These are phyloP conservation scores for Termitomyces sp. DNA, from an alignment of 768 basidiomycete species.

Conservation along the genomic window DNA sequence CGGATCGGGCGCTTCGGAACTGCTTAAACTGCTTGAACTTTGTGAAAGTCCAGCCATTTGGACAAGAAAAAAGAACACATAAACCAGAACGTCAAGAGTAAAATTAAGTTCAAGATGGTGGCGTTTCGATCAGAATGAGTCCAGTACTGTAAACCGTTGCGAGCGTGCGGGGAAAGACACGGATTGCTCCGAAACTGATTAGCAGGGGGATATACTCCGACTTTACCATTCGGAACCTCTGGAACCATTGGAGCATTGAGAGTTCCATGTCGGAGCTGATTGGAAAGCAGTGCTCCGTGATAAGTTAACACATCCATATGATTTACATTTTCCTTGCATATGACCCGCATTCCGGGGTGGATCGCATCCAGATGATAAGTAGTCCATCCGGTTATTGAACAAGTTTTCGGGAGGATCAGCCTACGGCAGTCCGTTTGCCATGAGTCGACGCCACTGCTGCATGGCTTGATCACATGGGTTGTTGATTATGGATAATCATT, in stretches of 20 bases:
- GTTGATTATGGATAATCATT: background rate
- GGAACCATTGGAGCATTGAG: background rate
- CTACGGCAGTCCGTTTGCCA: background rate
- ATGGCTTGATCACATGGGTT: background rate
- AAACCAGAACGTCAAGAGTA: background rate
- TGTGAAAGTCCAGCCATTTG: background rate
- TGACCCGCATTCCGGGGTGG: background rate
- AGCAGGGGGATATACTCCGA: background rate
- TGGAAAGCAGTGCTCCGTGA: background rate
- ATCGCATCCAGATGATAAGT: background rate
- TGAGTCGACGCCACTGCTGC: background rate
- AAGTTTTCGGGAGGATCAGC: background rate
- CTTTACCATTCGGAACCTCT: background rate
- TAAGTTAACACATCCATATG: background rate
- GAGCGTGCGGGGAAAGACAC: background rate
- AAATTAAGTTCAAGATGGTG: background rate
- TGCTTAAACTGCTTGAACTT: background rate
- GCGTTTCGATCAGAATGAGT: background rate
- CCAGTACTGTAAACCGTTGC: background rate
- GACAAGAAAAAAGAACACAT: background rate
- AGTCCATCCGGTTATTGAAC: background rate
- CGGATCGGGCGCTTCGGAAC: background rate
- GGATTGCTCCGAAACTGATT: background rate
- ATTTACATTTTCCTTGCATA: background rate
- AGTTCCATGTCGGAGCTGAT: background rate